Evolutionary conservation across 257 asterid species (phyloP).

Genomic region (Ophiorrhiza pumila): DNA sequence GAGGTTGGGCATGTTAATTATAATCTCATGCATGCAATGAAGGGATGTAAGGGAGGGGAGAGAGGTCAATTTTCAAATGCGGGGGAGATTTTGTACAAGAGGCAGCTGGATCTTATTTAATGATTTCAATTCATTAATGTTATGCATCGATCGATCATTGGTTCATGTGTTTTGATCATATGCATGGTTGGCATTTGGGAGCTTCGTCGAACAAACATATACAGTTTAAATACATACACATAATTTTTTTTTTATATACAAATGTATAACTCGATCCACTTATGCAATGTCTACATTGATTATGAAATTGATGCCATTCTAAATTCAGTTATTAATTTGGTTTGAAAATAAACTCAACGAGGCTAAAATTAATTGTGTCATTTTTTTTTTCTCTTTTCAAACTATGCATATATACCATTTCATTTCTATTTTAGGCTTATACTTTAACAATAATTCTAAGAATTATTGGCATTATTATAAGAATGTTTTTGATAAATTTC

Average conservation of each 20-base stretch:
- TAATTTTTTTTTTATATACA: too few species aligned
- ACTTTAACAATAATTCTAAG: too few species aligned
- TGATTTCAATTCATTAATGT: slow-evolving; percentile 15
- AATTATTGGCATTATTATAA: too few species aligned
- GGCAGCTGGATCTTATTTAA: slow-evolving; percentile 16
- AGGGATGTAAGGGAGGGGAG: not conserved
- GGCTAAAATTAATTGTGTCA: too few species aligned
- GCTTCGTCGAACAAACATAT: slow-evolving; percentile 27
- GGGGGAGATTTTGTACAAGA: slow-evolving; percentile 13
- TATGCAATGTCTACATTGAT: not conserved
- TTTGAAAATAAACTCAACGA: too few species aligned
- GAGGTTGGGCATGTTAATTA: not conserved
- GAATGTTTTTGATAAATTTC: too few species aligned
- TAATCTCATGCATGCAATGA: slow-evolving; percentile 5
- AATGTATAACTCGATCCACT: not conserved
- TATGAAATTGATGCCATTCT: not conserved
- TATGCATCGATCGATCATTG: slow-evolving; percentile 27
- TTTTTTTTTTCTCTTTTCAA: too few species aligned
- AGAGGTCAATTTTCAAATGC: not conserved
- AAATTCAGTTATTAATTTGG: not conserved
- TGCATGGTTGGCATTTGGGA: slow-evolving; percentile 22
- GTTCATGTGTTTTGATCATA: slow-evolving; percentile 34
- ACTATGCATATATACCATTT: too few species aligned
- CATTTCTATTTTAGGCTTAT: too few species aligned
- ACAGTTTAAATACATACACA: not conserved